Percentiles rank a stretch among this genome's conserved stretches.
Conservation (phyloP, 257 asterid species). For the Capsicum chinense region DNA sequence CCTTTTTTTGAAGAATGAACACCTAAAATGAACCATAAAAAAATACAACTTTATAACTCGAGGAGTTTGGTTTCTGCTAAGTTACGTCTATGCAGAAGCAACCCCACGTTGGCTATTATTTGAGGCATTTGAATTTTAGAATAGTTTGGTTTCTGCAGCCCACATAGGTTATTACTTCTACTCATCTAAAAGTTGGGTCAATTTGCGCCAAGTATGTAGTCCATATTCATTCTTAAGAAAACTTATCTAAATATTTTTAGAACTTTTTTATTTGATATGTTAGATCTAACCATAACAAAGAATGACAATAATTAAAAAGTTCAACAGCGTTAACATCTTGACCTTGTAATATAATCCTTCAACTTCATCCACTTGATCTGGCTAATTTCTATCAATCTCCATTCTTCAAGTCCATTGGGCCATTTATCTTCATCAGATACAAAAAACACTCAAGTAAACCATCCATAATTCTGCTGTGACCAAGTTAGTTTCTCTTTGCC, state of each 20-base stretch:
- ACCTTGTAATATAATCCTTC: constrained; percentile 48
- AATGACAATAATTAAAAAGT: constrained; percentile 21
- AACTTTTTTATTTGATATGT: no score
- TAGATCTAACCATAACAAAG: no score
- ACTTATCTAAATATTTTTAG: background rate
- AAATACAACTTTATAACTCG: no score
- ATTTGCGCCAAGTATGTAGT: background rate
- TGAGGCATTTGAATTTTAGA: background rate
- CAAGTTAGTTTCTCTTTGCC: background rate
- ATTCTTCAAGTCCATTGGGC: constrained; percentile 24
- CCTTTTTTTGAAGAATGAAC: background rate
- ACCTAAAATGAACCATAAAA: background rate
- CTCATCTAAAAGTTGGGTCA: background rate
- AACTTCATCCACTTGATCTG: constrained; percentile 40
- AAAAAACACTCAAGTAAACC: constrained; percentile 30
- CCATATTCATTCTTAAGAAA: background rate
- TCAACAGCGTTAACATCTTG: constrained; percentile 38
- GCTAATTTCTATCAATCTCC: constrained; percentile 43
- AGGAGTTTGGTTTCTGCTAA: background rate
- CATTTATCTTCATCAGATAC: constrained; percentile 36
- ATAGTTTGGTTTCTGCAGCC: background rate
- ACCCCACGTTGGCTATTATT: background rate
- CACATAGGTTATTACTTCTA: background rate
- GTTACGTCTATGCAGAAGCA: background rate
- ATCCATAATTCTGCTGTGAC: constrained; percentile 29